A percentile compares a stretch with the other conserved stretches of the same genome.
phyloP scores from a whole-genome alignment of 2,329 filamentous ascomycete genomes.

The Neonectria ditissima region DNA sequence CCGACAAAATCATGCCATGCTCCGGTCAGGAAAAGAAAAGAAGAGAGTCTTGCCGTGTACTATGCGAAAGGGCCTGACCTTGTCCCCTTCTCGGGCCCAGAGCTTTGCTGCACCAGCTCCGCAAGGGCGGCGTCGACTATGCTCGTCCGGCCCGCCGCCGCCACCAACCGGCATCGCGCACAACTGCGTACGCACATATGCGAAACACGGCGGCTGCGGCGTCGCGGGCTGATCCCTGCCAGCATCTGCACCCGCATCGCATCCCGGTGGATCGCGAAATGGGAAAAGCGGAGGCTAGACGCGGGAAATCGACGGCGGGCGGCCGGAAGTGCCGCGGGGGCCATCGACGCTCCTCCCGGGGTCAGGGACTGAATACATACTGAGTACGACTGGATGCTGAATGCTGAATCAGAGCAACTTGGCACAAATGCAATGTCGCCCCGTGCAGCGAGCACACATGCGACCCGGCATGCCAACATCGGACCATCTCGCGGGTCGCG shows the following conservation, averaged over 20 bases:
- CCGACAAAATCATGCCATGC: conserved; percentile 46
- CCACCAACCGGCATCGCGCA: background rate
- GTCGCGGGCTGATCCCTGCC: conserved; percentile 25
- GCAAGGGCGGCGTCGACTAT: conserved; percentile 4
- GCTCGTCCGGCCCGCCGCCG: conserved; percentile 3
- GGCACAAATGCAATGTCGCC: conserved; percentile 19
- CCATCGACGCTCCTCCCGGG: conserved; percentile 25
- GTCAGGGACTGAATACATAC: too few relatives aligned
- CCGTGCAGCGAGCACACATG: conserved; percentile 16
- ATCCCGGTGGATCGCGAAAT: background rate
- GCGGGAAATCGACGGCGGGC: conserved; percentile 27
- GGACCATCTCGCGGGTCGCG: conserved; percentile 39
- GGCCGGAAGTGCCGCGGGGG: conserved; percentile 27
- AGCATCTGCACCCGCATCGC: conserved; percentile 11
- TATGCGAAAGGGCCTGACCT: background rate
- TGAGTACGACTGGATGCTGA: too few relatives aligned
- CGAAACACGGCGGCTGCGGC: conserved; percentile 34
- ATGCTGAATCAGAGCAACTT: conserved; percentile 15
- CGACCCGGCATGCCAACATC: conserved; percentile 39
- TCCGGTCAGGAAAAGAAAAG: conserved; percentile 3
- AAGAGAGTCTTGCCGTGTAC: too few relatives aligned
- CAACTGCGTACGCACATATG: too few relatives aligned
- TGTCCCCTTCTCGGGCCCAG: background rate
- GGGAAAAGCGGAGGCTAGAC: conserved; percentile 28
- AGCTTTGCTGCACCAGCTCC: background rate